Conservation (phyloP, 1,139 yeast genomes). For the Pichia sp. region DNA sequence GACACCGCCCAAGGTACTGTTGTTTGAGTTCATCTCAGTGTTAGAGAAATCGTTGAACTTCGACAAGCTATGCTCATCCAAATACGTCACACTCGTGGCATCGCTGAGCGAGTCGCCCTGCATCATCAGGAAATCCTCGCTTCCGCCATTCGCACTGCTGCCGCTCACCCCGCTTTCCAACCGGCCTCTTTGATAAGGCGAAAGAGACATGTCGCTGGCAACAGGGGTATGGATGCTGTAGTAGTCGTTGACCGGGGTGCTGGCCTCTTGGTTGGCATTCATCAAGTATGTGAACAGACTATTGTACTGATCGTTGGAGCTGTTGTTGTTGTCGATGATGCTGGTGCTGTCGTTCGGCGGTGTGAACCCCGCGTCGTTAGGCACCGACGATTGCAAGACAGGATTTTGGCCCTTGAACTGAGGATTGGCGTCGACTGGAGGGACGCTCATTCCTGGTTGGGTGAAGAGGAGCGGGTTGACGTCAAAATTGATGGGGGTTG, state of each 20-base stretch:
- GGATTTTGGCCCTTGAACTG: too few species aligned
- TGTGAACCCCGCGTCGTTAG: neutral
- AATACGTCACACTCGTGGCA: neutral
- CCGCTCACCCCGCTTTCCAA: neutral
- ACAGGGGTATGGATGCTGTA: conserved; percentile 6
- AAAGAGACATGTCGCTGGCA: conserved; percentile 5
- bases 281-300: neutral
- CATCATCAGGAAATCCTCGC: neutral
- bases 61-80: neutral
- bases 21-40: neutral
- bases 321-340: too few species aligned
- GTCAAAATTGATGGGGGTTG: conserved; percentile 8
- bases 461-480: neutral
- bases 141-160: neutral
- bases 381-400: too few species aligned
- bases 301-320: neutral
- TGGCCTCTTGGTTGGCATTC: neutral
- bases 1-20: neutral
- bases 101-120: neutral
- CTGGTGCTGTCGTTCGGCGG: neutral
- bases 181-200: conserved; percentile 8
- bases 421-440: too few species aligned
- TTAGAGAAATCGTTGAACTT: neutral
- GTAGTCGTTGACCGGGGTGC: neutral
- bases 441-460: too few species aligned